Percentiles rank a stretch among this genome's conserved stretches.
Conservation (phyloP, 495 filamentous ascomycete species). For the Elaphomyces granulatus region DNA sequence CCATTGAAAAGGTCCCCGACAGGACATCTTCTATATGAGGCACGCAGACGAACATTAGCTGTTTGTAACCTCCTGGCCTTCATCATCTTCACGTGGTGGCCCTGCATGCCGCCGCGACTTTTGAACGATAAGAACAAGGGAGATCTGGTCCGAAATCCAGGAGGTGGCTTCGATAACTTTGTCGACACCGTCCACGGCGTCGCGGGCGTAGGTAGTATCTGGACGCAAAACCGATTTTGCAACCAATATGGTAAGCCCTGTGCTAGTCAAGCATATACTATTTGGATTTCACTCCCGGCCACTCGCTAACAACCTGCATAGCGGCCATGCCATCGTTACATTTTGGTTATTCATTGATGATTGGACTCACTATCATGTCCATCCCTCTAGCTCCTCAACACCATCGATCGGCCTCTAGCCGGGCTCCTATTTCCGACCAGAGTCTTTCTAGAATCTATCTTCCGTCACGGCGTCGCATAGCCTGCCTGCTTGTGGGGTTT, state of each 20-base stretch:
- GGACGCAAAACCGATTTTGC: constrained; percentile 59
- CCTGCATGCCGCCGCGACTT: constrained; percentile 67
- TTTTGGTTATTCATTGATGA: constrained; percentile 66
- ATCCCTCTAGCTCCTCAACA: constrained; percentile 32
- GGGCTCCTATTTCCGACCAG: constrained; percentile 8
- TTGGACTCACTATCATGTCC: constrained; percentile 51
- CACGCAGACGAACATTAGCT: constrained; percentile 52
- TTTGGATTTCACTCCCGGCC: too few species aligned
- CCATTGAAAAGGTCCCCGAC: constrained; percentile 28
- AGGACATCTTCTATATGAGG: constrained; percentile 41
- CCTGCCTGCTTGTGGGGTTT: constrained; percentile 39
- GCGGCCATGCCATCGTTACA: constrained; percentile 73
- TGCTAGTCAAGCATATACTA: background rate
- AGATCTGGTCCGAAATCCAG: constrained; percentile 40
- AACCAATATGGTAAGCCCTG: constrained; percentile 42
- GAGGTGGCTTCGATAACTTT: constrained; percentile 27
- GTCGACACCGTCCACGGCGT: constrained; percentile 60
- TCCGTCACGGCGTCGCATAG: constrained; percentile 31
- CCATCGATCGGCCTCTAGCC: constrained; percentile 8
- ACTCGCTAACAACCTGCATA: constrained; percentile 9
- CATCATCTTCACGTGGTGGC: constrained; percentile 62
- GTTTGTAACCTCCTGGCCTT: constrained; percentile 66
- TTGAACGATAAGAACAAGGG: constrained; percentile 39
- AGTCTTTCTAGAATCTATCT: constrained; percentile 12
- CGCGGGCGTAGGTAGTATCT: constrained; percentile 48